Evolutionary conservation across 257 asterid genomes (phyloP), one percentile per base, ranked within the genome.

Genomic region (Solanum pinnatisectum): DNA sequence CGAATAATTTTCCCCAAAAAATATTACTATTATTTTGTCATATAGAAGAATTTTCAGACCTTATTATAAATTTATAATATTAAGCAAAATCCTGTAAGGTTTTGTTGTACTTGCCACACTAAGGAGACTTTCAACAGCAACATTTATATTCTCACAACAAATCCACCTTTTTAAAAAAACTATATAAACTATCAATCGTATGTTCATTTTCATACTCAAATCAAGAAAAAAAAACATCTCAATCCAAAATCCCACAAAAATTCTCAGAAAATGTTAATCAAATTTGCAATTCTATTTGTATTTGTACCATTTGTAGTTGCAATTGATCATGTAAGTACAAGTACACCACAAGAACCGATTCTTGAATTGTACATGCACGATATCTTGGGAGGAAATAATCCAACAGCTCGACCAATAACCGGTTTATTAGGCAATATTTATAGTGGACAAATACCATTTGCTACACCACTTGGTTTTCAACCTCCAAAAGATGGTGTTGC

Each of bases 381-480:
- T 88, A 95, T 96, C 85, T 95, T 96, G 2, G 98, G 99, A 11
- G 99, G 98, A 20, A 94, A 90, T 92, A 95, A 89, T 91, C 98
- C 99, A 1, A 96, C 98, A 1, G 98, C 99, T 33, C 83, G 98
- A 1, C 98, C 97, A 1, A 90, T 95, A 81, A 96, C 98, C 8
- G 99, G 98, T 84, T 42, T 95, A 46, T 44, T 96, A 15, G 98
- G 99, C 40, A 95, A 90, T 90, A 96, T 95, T 18, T 96, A 96
- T 89, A 96, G 98, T 72, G 98, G 98, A 52, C 99, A 95, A 90
- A 92, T 96, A 22, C 99, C 99, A 87, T 96, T 96, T 16, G 98
- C 99, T 14, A 92, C 88, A 32, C 98, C 98, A 22, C 96, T 93
- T n/a, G 98, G 99, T 11, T 93, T 94, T 87, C 84, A 90, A 23